phyloP scores from a whole-genome alignment of 176 grass and related monocot species.

The Paspalum notatum region DNA sequence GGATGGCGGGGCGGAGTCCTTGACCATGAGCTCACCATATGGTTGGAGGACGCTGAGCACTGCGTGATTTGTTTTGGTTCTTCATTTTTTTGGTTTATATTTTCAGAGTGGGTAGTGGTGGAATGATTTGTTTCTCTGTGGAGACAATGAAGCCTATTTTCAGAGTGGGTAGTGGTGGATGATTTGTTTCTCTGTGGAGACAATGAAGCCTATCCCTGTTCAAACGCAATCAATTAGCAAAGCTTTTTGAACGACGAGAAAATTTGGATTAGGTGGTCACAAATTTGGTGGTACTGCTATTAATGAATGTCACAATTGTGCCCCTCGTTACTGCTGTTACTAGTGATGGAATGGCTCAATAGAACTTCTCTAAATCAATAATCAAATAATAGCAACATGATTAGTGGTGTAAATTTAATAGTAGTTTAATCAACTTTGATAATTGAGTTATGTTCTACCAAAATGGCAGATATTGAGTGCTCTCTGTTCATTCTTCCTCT shows the following conservation, averaged over 20 bases:
- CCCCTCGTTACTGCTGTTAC: not conserved
- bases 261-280: not conserved
- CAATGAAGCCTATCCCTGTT: not conserved
- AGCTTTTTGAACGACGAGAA: not conserved
- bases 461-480: not conserved
- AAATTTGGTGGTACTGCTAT: not conserved
- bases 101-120: no score
- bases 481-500: not conserved
- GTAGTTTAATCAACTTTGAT: not conserved
- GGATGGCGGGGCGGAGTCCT: no score
- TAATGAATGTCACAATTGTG: not conserved
- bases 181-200: not conserved
- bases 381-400: not conserved
- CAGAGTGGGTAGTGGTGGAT: no score
- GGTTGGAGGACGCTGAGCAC: no score
- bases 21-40: no score
- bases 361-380: not conserved
- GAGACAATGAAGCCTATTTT: no score
- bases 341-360: not conserved
- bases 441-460: not conserved
- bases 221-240: not conserved
- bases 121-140: no score
- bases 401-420: not conserved
- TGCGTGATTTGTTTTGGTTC: no score
- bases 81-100: no score